These are phyloP conservation scores for Fonsecaea pugnacius DNA, from an alignment of 2,329 filamentous ascomycete species.

Conservation along the genomic window DNA sequence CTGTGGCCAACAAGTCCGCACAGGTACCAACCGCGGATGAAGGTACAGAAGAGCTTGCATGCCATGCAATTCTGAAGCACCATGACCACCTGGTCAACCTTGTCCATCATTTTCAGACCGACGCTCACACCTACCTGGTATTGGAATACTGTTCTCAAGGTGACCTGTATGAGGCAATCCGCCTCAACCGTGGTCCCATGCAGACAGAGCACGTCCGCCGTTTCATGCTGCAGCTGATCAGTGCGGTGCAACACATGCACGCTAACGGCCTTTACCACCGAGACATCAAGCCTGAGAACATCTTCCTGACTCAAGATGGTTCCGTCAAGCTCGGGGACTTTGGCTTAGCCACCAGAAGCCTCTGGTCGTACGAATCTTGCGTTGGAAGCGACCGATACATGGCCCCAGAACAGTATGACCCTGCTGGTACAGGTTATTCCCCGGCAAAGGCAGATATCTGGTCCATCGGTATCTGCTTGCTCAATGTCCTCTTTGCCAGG, in stretches of 20 bases:
- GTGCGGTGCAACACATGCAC: slow-evolving; percentile 89
- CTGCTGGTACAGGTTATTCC: slow-evolving; percentile 82
- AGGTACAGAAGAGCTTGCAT: slow-evolving; percentile 64
- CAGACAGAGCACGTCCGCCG: slow-evolving; percentile 96
- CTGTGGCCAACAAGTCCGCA: slow-evolving; percentile 41
- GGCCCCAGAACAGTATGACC: slow-evolving; percentile 97
- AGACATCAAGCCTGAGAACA: slow-evolving; percentile 99
- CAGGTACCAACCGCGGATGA: slow-evolving; percentile 64
- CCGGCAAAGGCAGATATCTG: slow-evolving; percentile 93
- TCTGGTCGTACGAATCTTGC: slow-evolving; percentile 88
- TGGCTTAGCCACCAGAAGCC: slow-evolving; percentile 84
- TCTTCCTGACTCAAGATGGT: slow-evolving; percentile 85
- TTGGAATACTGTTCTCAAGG: slow-evolving; percentile 94
- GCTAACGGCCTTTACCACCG: slow-evolving; percentile 90
- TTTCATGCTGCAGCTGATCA: slow-evolving; percentile 94
- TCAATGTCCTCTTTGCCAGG: slow-evolving; percentile 95
- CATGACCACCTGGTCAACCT: slow-evolving; percentile 96
- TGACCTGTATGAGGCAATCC: slow-evolving; percentile 96
- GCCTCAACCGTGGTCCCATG: slow-evolving; percentile 80
- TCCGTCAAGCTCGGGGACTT: slow-evolving; percentile 97
- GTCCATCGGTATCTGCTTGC: slow-evolving; percentile 93
- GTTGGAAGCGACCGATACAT: slow-evolving; percentile 99
- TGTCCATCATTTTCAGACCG: slow-evolving; percentile 87
- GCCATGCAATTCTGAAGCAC: slow-evolving; percentile 76
- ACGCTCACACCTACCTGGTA: slow-evolving; percentile 86